Conservation (phyloP, 768 basidiomycete genomes). For the Coprinopsis sp. region DNA sequence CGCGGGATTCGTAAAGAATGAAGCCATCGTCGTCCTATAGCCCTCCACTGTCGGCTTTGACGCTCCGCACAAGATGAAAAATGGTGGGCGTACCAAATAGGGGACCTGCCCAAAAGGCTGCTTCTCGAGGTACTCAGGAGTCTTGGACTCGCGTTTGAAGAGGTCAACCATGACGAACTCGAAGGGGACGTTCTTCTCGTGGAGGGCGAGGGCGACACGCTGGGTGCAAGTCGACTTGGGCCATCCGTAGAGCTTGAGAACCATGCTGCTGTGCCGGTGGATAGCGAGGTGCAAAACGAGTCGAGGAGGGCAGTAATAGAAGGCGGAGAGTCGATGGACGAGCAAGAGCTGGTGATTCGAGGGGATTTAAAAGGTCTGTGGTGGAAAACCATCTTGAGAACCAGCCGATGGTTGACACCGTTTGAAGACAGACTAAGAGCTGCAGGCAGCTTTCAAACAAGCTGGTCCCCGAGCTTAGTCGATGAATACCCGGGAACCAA, state of each 20-base stretch:
- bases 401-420: no score
- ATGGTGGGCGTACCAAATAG: slow-evolving; percentile 10
- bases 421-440: no score
- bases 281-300: background rate
- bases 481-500: no score
- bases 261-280: slow-evolving; percentile 4
- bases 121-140: slow-evolving; percentile 10
- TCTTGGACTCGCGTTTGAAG: slow-evolving; percentile 9
- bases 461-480: no score
- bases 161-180: slow-evolving; percentile 10
- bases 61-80: background rate
- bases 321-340: background rate
- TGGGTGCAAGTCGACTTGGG: slow-evolving; percentile 11
- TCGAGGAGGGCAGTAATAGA: background rate
- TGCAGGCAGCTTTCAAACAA: no score
- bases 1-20: slow-evolving; percentile 54
- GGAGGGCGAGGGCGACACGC: slow-evolving; percentile 11
- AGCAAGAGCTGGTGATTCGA: no score
- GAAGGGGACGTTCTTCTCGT: slow-evolving; percentile 15
- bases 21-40: slow-evolving; percentile 59
- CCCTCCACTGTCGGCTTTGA: background rate
- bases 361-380: no score
- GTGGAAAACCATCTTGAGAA: no score
- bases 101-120: slow-evolving; percentile 16
- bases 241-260: slow-evolving; percentile 11